Conservation (phyloP, 371 early-diverging fungal genomes). For the Mucor velutinosus region DNA sequence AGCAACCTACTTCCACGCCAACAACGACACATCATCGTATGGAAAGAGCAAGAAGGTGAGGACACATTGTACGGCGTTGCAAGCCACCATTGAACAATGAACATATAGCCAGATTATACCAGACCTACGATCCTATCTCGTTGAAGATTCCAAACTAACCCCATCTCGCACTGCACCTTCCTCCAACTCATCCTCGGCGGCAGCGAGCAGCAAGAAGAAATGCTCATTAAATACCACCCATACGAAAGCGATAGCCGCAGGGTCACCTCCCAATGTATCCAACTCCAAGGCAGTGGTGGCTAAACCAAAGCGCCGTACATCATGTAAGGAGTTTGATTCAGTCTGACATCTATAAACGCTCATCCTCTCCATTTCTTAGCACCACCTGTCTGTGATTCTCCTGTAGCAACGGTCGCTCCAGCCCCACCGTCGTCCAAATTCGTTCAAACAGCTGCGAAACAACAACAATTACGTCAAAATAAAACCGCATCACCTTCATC, state of each 20-base stretch:
- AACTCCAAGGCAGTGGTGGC: not conserved
- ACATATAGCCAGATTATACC: slow-evolving; percentile 25
- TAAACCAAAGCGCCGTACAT: not conserved
- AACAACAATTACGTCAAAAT: not conserved
- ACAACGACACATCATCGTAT: not conserved
- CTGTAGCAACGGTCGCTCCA: not conserved
- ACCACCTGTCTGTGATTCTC: slow-evolving; percentile 18
- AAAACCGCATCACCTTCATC: not conserved
- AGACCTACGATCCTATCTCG: slow-evolving; percentile 16
- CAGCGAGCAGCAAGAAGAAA: slow-evolving; percentile 3
- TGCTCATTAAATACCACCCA: not conserved
- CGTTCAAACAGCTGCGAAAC: not conserved
- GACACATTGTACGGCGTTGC: not conserved
- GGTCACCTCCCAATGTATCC: not conserved
- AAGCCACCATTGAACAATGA: not conserved
- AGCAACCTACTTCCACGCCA: not conserved
- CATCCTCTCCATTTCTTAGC: not conserved
- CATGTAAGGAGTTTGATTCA: not conserved
- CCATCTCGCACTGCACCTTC: slow-evolving; percentile 2
- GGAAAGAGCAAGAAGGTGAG: slow-evolving; percentile 24
- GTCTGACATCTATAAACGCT: not conserved
- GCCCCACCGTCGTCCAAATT: not conserved
- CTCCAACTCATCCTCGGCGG: not conserved
- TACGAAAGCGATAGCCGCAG: not conserved
- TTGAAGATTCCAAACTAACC: not conserved